These are phyloP conservation scores for Lagerstroemia speciosa DNA, from an alignment of 345 rosid species.

Conservation along the genomic window DNA sequence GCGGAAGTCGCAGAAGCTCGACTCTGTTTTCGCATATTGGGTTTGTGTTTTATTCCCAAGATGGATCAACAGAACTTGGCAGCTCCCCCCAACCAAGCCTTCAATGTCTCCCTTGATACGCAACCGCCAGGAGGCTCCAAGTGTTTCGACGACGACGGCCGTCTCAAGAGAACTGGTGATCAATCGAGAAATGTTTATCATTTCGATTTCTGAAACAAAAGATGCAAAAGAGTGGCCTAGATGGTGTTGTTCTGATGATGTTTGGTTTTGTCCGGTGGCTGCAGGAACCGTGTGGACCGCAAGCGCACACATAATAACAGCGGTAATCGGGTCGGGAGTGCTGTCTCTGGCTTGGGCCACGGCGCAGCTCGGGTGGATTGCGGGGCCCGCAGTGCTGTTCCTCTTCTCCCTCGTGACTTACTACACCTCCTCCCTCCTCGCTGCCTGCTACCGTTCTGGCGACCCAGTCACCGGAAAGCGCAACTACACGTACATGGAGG, in stretches of 20 bases:
- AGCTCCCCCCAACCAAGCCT: background rate
- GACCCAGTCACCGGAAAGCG: conserved; percentile 48
- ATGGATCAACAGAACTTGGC: background rate
- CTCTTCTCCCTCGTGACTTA: conserved; percentile 61
- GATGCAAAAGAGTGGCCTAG: background rate
- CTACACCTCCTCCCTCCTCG: conserved; percentile 52
- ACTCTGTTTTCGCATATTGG: too few relatives aligned
- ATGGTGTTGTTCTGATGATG: background rate
- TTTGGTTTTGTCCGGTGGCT: conserved; percentile 12
- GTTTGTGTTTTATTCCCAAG: too few relatives aligned
- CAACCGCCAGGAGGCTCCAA: conserved; percentile 33
- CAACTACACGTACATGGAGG: conserved; percentile 66
- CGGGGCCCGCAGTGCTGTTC: conserved; percentile 54
- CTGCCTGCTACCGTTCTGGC: conserved; percentile 65
- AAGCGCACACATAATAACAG: conserved; percentile 63
- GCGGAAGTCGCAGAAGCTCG: too few relatives aligned
- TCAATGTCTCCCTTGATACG: conserved; percentile 28
- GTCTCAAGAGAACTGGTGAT: conserved; percentile 59
- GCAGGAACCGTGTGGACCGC: conserved; percentile 64
- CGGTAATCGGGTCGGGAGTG: conserved; percentile 80
- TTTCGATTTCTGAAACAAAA: too few relatives aligned
- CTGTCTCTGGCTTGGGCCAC: conserved; percentile 65
- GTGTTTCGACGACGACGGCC: conserved; percentile 69
- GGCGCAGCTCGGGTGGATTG: conserved; percentile 73
- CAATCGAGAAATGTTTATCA: background rate